A percentile compares a stretch with the other conserved stretches of the same genome.
Evolutionary conservation across 257 asterid species (phyloP).

Genomic region (Jasminum sambac): DNA sequence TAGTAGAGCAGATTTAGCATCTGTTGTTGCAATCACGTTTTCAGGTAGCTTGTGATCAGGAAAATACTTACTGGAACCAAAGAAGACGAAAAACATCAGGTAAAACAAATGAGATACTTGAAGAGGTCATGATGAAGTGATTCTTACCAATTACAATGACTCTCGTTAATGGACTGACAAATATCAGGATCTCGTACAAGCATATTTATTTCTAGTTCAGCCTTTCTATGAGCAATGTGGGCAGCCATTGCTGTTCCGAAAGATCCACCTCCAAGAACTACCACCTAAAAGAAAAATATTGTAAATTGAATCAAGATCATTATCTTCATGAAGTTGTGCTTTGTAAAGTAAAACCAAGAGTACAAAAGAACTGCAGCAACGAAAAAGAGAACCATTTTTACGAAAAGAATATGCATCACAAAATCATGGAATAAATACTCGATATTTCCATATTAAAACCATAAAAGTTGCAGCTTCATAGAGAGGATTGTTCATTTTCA

Average conservation of each 20-base stretch:
- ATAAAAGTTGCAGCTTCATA: neutral
- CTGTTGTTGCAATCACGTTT: constrained; percentile 75
- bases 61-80: constrained; percentile 66
- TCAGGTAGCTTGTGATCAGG: constrained; percentile 71
- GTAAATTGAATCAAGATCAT: neutral
- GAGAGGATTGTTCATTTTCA: constrained; percentile 7
- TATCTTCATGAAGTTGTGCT: neutral
- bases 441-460: neutral
- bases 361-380: constrained; percentile 1
- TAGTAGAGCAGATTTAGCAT: constrained; percentile 76
- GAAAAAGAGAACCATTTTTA: neutral
- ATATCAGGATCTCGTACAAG: constrained; percentile 77
- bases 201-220: constrained; percentile 68
- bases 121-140: neutral
- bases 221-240: constrained; percentile 74
- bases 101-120: neutral
- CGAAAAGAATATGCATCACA: neutral
- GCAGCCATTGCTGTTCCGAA: constrained; percentile 97
- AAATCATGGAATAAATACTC: constrained; percentile 6
- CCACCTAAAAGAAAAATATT: constrained; percentile 51
- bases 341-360: neutral
- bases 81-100: constrained; percentile 9
- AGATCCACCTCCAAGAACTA: constrained; percentile 96
- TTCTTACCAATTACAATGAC: constrained; percentile 58
- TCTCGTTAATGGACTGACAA: constrained; percentile 62